Base-by-base conservation (phyloP, 2,329 filamentous ascomycete genomes). In the Pseudocercospora fuligena region DNA sequence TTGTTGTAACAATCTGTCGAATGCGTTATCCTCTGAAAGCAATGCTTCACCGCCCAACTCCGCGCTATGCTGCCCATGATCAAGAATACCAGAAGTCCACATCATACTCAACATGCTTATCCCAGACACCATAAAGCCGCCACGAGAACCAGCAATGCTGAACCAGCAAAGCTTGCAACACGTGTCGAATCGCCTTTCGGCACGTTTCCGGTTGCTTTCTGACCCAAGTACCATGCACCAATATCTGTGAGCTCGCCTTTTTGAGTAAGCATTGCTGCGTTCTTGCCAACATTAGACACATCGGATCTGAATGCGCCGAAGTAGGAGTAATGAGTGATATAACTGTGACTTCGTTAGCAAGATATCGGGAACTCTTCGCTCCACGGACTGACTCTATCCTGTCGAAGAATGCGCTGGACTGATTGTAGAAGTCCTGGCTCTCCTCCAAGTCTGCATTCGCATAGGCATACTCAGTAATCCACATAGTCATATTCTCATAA, bases 381-480 rank as follows among this genome's bases (percentile, higher is more conserved):
- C 23, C 40, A 43, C 9, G 62, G n/a, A 80, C 80, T 76, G 73
- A 84, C 77, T 82, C 80, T 60, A 88, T 78, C 0, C 84, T 82
- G 76, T 94, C 91, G 67, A 94, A 86, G 77, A 88, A 92, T 53
- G 87, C 83, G 61, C 86, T 78, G 2, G 86, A 88, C 73, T 82
- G 82, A 73, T 93, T 92, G 81, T 87, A 93, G 75, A 92, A 93
- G 0, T 76, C 71, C 75, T 92, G 86, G 0, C 89, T 89, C 0
- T 83, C 78, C 1, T 76, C 66, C 16, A 92, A 82, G 27, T 84
- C 80, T 72, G 86, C 82, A 68, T 89, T 78, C 63, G 81, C 77
- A 61, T 85, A 84, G 43, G 89, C 91, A 77, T 90, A 93, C 78
- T 95, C 92, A 27, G 92, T 94, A 11, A 94, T 82, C 92, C 92